Base-by-base conservation (phyloP, 2,329 filamentous ascomycete species). In the Fusarium pseudograminearum region DNA sequence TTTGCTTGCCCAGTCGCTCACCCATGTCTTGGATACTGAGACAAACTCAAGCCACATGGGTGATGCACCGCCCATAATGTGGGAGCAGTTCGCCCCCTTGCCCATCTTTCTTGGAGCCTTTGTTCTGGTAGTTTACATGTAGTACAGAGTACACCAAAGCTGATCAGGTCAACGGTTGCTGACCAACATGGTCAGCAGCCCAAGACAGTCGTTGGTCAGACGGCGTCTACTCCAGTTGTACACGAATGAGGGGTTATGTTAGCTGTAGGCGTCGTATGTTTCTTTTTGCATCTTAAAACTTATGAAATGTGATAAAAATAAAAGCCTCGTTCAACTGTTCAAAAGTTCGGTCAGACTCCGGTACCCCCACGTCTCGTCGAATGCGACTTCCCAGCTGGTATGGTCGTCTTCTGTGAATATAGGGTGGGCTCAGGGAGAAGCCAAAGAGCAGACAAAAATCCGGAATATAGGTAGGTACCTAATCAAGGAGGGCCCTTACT, bases 281-380 rank as follows among this genome's bases (percentile, higher is more conserved):
- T 33, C 46, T 26, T 40, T 58, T 63, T 47, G 38, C 67, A 54
- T 55, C 34, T 44, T 41, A 28, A 48, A 48, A 53, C 62, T 73
- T 66, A 69, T 74, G 70, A 73, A 66, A 74, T 67, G 20, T 51
- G 33, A 24, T 34, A 57, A 26, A 33, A 34, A 26, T 33, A 52
- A 48, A 61, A 38, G 28, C 41, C 60, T 53, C 38, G 38, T 20
- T 54, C 40, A 52, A 57, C 24, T 60, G 55, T 50, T 63, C 36
- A 48, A 22, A 55, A 53, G 41, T 45, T 46, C 26, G 45, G 53
- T 48, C 52, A 62, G 61, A 48, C 51, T 54, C 45, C 61, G 62
- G 33, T 45, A 44, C 65, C 67, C 62, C 69, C 61, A 56, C 65
- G 63, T 71, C 56, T 58, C 51, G 59, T 69, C 63, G 57, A 65